phyloP scores from a whole-genome alignment of 768 basidiomycete species.

The Pulveroboletus sp. region DNA sequence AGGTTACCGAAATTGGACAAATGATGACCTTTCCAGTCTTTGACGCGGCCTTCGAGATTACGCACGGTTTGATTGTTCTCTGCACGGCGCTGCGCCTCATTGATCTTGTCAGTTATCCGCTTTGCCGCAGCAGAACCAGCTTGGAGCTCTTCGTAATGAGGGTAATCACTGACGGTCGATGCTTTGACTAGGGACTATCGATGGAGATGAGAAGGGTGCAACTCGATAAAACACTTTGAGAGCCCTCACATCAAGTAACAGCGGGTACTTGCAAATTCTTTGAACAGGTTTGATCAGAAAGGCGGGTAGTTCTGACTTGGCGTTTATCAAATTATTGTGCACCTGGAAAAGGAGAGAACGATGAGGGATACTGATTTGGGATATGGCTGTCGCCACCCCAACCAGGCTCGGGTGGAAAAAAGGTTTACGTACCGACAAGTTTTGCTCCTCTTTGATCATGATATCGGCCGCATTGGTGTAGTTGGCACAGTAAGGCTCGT shows the following conservation, averaged over 20 bases:
- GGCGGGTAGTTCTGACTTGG: constrained; percentile 88
- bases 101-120: constrained; percentile 92
- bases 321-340: constrained; percentile 81
- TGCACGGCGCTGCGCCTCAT: constrained; percentile 88
- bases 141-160: constrained; percentile 75
- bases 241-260: constrained; percentile 77
- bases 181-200: constrained; percentile 72
- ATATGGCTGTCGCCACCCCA: constrained; percentile 24
- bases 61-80: constrained; percentile 91
- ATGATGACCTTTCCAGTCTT: constrained; percentile 99
- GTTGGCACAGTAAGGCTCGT: constrained; percentile 97
- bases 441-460: constrained; percentile 81
- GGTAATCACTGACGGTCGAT: constrained; percentile 57
- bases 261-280: constrained; percentile 96
- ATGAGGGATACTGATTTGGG: constrained; percentile 23
- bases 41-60: constrained; percentile 79
- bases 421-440: constrained; percentile 63
- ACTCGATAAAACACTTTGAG: constrained; percentile 11
- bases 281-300: constrained; percentile 99
- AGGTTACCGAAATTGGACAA: constrained; percentile 92
- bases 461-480: constrained; percentile 85
- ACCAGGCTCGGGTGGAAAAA: constrained; percentile 17
- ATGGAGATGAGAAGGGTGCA: constrained; percentile 3
- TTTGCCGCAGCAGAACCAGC: constrained; percentile 82
- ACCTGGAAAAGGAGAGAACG: constrained; percentile 40